Base-by-base conservation (phyloP, 2,329 filamentous ascomycete species). In the Cladophialophora exuberans region DNA sequence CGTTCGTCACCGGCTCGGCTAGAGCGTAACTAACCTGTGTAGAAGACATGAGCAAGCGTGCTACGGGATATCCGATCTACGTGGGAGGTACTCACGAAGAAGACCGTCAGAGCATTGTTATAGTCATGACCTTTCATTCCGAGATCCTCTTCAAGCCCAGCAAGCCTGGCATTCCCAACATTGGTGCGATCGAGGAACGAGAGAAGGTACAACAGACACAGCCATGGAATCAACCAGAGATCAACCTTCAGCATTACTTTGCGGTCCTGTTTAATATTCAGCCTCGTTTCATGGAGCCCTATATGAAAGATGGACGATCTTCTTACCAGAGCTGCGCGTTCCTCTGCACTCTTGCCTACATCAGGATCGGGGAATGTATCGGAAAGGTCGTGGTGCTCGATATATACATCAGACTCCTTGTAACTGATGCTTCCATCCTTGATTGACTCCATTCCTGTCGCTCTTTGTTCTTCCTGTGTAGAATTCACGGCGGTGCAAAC, bases 1-100 rank as follows among this genome's bases (percentile, higher is more conserved):
- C 77, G 68, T 96, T 95, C 57, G 89, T 90, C 30, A 91, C 64
- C 0, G 72, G 73, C 64, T 93, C 90, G 60, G 90, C 90, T 31
- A 91, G 72, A 2, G 88, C 81, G 69, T 96, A 96, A 1, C 88
- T 90, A 45, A 95, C 79, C 74, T 95, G 9, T 17, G 9, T 10
- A 96, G 75, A 95, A 95, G 63, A 94, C 25, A 41, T 15, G 31
- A 13, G 30, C 42, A 30, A n/a, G 36, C 22, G 31, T 35, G 23
- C 15, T 22, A 11, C 10, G 23, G 18, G 4, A 15, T 28, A 17
- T 25, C 33, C 1, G 11, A 25, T n/a, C 17, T 2, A n/a, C n/a
- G n/a, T 35, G 20, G 25, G 5, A n/a, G 13, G 25, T 44, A 38
- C 52, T 50, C 11, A 61, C 77, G 61, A 79, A 79, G 65, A 82